These are phyloP conservation scores for Bruguiera gymnorhiza DNA, from an alignment of 345 rosid species.

Conservation along the genomic window DNA sequence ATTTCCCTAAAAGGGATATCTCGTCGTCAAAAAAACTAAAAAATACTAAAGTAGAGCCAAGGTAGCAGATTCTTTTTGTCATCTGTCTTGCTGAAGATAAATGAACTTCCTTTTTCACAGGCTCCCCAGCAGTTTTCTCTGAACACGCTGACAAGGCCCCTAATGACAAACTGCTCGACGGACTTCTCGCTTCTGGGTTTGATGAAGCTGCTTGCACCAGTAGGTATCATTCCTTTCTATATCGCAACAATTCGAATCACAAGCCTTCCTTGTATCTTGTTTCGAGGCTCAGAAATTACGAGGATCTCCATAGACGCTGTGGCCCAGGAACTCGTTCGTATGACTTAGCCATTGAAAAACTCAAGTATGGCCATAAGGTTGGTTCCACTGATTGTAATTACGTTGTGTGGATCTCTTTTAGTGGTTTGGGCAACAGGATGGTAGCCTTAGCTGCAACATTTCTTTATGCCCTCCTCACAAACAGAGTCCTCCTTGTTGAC, in stretches of 20 bases:
- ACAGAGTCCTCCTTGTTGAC: conserved; percentile 17
- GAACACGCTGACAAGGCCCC: not conserved
- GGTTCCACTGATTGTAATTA: conserved; percentile 24
- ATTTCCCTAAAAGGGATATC: too few species aligned
- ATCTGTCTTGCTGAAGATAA: not conserved
- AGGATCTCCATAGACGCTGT: conserved; percentile 29
- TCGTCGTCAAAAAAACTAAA: too few species aligned
- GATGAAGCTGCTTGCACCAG: conserved; percentile 24
- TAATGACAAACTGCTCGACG: conserved; percentile 21
- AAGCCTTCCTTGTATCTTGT: conserved; percentile 30
- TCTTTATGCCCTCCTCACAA: conserved; percentile 16
- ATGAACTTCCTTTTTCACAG: not conserved
- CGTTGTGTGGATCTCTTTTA: conserved; percentile 29
- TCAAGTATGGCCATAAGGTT: conserved; percentile 15
- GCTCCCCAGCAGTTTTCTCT: not conserved
- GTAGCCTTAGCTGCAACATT: conserved; percentile 13
- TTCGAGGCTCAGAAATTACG: conserved; percentile 24
- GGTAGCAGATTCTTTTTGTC: not conserved
- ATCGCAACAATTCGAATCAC: conserved; percentile 16
- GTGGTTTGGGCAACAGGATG: conserved; percentile 20
- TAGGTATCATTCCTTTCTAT: conserved; percentile 17
- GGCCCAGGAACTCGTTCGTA: conserved; percentile 27
- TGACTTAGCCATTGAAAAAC: conserved; percentile 15
- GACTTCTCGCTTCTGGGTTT: conserved; percentile 27
- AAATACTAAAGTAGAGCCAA: too few species aligned